Evolutionary conservation across 2,329 filamentous ascomycete species (phyloP).

Genomic region (Boeremia exigua): DNA sequence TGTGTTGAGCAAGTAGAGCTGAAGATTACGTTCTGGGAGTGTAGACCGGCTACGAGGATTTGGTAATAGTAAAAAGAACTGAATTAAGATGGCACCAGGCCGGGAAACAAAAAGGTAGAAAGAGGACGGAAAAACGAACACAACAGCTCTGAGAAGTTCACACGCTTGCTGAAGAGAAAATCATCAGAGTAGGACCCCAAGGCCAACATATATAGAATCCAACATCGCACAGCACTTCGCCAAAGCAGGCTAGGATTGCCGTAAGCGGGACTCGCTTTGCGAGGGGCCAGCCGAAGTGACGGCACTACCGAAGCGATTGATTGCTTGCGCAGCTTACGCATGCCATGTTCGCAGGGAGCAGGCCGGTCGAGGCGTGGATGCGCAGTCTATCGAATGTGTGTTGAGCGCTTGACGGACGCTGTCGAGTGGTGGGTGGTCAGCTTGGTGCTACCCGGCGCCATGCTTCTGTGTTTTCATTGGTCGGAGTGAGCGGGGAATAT

Average conservation of each 20-base stretch:
- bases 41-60: conserved; percentile 53
- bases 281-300: conserved; percentile 36
- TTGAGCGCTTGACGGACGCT: conserved; percentile 44
- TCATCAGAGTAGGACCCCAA: conserved; percentile 35
- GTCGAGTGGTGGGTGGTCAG: conserved; percentile 41
- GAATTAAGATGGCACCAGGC: conserved; percentile 56
- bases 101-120: conserved; percentile 51
- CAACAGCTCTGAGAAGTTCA: conserved; percentile 58
- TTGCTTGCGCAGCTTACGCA: conserved; percentile 41
- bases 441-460: conserved; percentile 35
- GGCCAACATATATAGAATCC: conserved; percentile 43
- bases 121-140: conserved; percentile 52
- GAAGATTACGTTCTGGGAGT: conserved; percentile 50
- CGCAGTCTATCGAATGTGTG: conserved; percentile 44
- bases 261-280: conserved; percentile 24
- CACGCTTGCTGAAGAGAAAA: conserved; percentile 59
- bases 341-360: conserved; percentile 39
- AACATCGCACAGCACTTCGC: conserved; percentile 33
- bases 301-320: conserved; percentile 38
- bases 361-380: conserved; percentile 36
- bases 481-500: conserved; percentile 29
- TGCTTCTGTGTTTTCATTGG: conserved; percentile 31
- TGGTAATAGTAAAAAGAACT: conserved; percentile 44
- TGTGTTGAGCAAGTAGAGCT: conserved; percentile 57
- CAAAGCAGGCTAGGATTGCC: conserved; percentile 24